Base-by-base conservation (phyloP, 192 early-diverging fungal species). In the Linnemannia hyalina region DNA sequence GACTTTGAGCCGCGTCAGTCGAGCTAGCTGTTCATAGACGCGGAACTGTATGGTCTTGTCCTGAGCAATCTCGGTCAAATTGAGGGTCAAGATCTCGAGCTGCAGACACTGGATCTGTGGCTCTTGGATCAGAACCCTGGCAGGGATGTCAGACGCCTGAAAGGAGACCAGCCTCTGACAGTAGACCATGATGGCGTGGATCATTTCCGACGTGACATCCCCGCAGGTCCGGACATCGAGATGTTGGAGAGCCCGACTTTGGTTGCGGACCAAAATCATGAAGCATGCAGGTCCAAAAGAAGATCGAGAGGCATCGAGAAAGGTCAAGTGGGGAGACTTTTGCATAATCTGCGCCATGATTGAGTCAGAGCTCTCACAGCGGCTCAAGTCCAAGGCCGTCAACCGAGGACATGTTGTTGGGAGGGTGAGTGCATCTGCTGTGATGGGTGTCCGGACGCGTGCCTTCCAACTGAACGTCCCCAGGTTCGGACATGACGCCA, bases 171-270 rank as follows among this genome's bases (percentile, higher is more conserved):
- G 20, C 13, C 70, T 18, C 13, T 42, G 70, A 42, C 70, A 71
- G 16, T 42, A 38, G 23, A 71, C 70, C 70, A 71, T 71, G 4
- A 40, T 40, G 20, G 36, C 38, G 4, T 42, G 36, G 11, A 71
- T 71, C 70, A 71, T 71, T n/a, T 71, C 70, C 13, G 70, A 40
- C 4, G 70, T 42, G 36, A 71, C 70, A 71, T 71, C 41, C 70
- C 70, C 42, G 70, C 70, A 71, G 22, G 38, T 42, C 23, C 70
- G 36, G 8, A 71, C 3, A 41, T 71, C 70, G 9, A 71, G 36
- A n/a, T 71, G 38, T 26, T 71, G 36, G 22, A 71, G 70, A 15
- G 36, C 38, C 40, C 38, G 36, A n/a, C 70, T 71, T 42, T 42
- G 40, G 23, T 26, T 42, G 38, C 36, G 70, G 38, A 71, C 70